A percentile compares a stretch with the other conserved stretches of the same genome.
Conservation (phyloP, 176 grass and related monocot genomes). For the Aegilops sharonensis region DNA sequence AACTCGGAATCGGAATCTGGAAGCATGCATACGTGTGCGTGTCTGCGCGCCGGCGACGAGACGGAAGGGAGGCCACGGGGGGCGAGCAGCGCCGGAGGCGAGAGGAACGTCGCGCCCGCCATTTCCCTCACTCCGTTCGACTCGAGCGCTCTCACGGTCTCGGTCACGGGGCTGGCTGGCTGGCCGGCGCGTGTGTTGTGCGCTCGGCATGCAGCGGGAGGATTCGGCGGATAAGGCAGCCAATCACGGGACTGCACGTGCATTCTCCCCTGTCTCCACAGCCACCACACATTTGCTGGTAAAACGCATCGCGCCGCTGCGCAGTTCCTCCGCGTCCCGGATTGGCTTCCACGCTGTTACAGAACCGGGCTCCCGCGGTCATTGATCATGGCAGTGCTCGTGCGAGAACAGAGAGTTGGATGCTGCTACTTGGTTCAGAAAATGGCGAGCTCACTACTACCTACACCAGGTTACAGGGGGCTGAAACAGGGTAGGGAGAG, state of each 20-base stretch:
- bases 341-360: background rate
- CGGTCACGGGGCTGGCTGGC: background rate
- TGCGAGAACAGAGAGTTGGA: background rate
- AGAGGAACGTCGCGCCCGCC: conserved; percentile 60
- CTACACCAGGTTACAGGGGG: background rate
- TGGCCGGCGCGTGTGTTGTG: background rate
- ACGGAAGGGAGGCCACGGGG: background rate
- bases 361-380: background rate
- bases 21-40: conserved; percentile 11
- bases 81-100: conserved; percentile 32
- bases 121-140: conserved; percentile 29
- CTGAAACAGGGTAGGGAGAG: background rate
- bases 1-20: no score
- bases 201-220: background rate
- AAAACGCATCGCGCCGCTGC: background rate
- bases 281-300: conserved; percentile 33
- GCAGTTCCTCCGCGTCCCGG: background rate
- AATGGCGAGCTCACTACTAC: background rate
- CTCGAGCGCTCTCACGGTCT: background rate
- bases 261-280: background rate
- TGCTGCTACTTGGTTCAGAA: background rate
- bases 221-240: conserved; percentile 42
- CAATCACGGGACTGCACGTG: background rate
- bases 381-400: background rate
- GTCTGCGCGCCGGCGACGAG: conserved; percentile 25